Conservation (phyloP, 139 green algal species). For the Chlamydomonas incerta region DNA sequence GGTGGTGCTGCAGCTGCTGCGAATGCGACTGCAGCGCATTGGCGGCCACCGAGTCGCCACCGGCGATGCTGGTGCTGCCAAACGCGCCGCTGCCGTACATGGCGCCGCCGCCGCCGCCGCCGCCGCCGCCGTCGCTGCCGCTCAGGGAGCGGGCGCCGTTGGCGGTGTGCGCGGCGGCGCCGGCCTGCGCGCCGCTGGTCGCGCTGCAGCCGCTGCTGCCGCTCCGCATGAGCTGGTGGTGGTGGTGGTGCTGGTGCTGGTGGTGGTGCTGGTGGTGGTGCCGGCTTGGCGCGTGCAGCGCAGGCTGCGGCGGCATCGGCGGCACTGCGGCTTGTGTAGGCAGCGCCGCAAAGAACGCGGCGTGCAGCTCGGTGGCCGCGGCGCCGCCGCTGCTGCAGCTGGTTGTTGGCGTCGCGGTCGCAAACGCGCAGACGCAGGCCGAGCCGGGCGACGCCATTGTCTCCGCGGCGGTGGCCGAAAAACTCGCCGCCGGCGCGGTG, state of each 20-base stretch:
- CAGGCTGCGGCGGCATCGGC: neutral
- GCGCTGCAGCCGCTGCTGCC: neutral
- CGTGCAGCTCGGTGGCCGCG: no score
- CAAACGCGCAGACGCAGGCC: no score
- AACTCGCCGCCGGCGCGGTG: no score
- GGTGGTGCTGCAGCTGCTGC: neutral
- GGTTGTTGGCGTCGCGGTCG: no score
- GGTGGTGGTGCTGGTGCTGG: neutral
- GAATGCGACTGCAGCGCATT: neutral
- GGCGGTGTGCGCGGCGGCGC: no score
- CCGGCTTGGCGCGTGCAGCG: neutral
- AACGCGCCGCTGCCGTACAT: neutral
- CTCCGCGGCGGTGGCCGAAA: no score
- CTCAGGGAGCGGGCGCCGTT: no score
- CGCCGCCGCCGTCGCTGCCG: neutral
- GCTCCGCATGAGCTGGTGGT: neutral
- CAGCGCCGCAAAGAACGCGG: neutral
- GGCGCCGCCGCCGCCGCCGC: no score
- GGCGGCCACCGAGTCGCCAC: neutral
- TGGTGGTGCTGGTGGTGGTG: neutral
- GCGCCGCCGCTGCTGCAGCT: no score
- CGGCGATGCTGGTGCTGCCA: neutral
- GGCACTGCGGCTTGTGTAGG: neutral
- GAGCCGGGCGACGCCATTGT: no score
- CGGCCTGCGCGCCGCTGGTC: no score